A percentile compares a stretch with the other conserved stretches of the same genome.
phyloP scores from a whole-genome alignment of 805 yeast genomes.

The Blastobotrys parvus region DNA sequence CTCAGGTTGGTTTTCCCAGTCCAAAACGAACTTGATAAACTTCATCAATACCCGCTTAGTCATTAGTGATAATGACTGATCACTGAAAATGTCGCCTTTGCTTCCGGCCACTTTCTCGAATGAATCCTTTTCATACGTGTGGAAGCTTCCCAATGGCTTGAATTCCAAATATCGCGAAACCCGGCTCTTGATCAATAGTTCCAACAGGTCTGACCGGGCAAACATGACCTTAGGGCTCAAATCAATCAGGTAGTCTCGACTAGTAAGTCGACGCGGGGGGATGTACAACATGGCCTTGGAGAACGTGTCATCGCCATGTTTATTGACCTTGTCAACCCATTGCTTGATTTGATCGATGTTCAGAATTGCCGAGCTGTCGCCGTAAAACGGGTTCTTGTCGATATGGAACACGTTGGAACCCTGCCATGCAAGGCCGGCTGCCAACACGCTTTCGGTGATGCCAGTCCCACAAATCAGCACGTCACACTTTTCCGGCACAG shows the following conservation, averaged over 20 bases:
- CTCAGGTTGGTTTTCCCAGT: constrained; percentile 53
- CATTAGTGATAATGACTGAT: constrained; percentile 62
- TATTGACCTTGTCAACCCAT: constrained; percentile 72
- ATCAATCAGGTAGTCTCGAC: constrained; percentile 81
- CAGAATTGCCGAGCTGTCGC: constrained; percentile 79
- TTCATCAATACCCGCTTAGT: constrained; percentile 85
- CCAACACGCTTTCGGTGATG: constrained; percentile 73
- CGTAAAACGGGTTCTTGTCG: constrained; percentile 78
- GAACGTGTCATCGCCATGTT: constrained; percentile 26
- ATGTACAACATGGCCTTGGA: constrained; percentile 73
- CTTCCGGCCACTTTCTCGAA: constrained; percentile 81
- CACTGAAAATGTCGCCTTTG: constrained; percentile 89
- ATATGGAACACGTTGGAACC: constrained; percentile 93
- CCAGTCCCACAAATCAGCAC: constrained; percentile 93
- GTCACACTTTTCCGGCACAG: constrained; percentile 55
- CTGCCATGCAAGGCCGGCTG: constrained; percentile 95
- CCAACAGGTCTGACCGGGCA: constrained; percentile 80
- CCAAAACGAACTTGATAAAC: constrained; percentile 78
- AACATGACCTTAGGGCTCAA: constrained; percentile 79
- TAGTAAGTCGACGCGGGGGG: constrained; percentile 54
- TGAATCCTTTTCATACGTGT: constrained; percentile 86
- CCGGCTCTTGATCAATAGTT: constrained; percentile 70
- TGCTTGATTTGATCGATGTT: constrained; percentile 76
- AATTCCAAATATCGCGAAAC: constrained; percentile 90
- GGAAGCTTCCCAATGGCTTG: constrained; percentile 80